Evolutionary conservation across 176 grass and related monocot species (phyloP).

Genomic region (Oryza nivara): DNA sequence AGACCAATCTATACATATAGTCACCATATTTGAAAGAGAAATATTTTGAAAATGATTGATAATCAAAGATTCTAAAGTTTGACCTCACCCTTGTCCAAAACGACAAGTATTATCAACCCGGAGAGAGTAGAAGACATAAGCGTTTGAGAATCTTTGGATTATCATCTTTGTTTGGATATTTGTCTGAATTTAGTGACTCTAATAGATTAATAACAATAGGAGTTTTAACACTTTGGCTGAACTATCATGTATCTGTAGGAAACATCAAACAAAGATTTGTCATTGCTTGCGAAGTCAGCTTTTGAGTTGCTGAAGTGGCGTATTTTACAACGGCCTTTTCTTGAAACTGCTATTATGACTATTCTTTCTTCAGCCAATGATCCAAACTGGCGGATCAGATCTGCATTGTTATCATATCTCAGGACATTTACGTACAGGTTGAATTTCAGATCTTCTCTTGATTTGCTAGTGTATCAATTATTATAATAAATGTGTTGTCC

Average conservation of each 20-base stretch:
- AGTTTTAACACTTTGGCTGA: conserved; percentile 7
- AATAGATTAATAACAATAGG: neutral
- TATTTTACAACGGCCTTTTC: conserved; percentile 64
- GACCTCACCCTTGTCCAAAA: too few species aligned
- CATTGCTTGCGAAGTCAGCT: conserved; percentile 83
- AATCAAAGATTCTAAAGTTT: too few species aligned
- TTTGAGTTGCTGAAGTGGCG: conserved; percentile 93
- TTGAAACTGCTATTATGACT: conserved; percentile 74
- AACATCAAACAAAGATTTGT: conserved; percentile 96
- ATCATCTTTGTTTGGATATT: neutral
- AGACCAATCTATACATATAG: too few species aligned
- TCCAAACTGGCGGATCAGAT: conserved; percentile 93
- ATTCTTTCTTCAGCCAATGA: conserved; percentile 79
- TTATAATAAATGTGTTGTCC: neutral
- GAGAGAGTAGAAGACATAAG: neutral
- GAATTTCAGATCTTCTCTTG: conserved; percentile 5
- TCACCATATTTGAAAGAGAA: too few species aligned
- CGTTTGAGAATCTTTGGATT: neutral
- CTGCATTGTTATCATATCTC: conserved; percentile 76
- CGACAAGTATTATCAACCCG: too few species aligned
- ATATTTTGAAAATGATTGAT: too few species aligned
- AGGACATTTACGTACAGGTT: conserved; percentile 94
- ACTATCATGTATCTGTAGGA: conserved; percentile 57
- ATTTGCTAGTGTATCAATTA: conserved; percentile 4
- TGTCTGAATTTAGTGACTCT: neutral